Evolutionary conservation across 2,329 filamentous ascomycete species (phyloP).

Genomic region (Penicillium digitatum): DNA sequence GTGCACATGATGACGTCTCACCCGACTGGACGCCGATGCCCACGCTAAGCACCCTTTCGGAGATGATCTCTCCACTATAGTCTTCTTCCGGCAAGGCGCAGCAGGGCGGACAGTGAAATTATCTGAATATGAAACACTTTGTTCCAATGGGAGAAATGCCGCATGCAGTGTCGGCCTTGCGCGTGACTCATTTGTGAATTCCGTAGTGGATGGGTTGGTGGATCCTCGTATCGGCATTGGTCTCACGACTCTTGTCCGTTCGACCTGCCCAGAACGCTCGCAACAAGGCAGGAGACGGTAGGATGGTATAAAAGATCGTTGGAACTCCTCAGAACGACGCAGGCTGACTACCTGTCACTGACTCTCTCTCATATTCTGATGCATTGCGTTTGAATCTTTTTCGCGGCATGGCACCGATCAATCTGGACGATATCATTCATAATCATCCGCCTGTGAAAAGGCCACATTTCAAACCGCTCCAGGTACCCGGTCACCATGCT

Average conservation of each 20-base stretch:
- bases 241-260: background rate
- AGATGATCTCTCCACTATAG: background rate
- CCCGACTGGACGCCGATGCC: background rate
- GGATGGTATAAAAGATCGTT: constrained; percentile 1
- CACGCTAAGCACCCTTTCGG: background rate
- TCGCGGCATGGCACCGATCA: constrained; percentile 2
- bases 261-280: background rate
- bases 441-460: constrained; percentile 3
- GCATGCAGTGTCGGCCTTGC: background rate
- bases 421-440: constrained; percentile 4
- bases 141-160: background rate
- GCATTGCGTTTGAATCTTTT: background rate
- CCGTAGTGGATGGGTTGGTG: background rate
- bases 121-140: background rate
- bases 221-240: background rate
- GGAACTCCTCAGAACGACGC: background rate
- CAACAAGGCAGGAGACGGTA: background rate
- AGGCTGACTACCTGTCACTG: background rate
- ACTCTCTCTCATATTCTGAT: constrained; percentile 1
- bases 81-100: background rate
- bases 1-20: background rate
- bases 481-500: background rate
- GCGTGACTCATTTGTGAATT: constrained; percentile 1
- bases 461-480: background rate
- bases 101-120: background rate